phyloP scores from a whole-genome alignment of 768 basidiomycete species.

The Gymnopilus dilepis region DNA sequence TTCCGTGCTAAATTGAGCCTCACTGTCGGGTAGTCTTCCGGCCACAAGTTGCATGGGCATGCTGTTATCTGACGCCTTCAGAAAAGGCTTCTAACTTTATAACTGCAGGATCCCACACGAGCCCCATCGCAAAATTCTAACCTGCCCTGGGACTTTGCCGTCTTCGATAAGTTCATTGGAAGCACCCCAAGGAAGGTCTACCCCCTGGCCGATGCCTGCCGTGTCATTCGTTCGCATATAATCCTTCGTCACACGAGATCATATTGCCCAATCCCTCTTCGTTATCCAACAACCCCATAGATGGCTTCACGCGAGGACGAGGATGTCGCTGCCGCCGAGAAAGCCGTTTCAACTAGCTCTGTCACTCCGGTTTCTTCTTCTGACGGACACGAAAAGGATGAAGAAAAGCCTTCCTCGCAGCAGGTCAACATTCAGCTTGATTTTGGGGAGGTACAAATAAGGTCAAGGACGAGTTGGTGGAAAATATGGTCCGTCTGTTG shows the following conservation, averaged over 20 bases:
- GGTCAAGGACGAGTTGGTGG: constrained; percentile 55
- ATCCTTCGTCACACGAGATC: background rate
- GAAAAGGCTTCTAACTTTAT: constrained; percentile 4
- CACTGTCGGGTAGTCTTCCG: constrained; percentile 11
- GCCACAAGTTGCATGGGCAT: background rate
- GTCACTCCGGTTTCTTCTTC: constrained; percentile 5
- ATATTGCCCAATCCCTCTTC: background rate
- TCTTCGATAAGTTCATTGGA: background rate
- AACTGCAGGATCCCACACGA: constrained; percentile 1
- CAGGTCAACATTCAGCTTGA: constrained; percentile 42
- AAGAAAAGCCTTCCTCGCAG: constrained; percentile 11
- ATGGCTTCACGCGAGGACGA: background rate
- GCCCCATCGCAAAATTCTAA: background rate
- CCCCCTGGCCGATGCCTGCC: background rate
- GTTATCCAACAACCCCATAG: background rate
- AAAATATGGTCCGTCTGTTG: constrained; percentile 52
- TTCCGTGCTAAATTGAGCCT: background rate
- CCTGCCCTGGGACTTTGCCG: background rate
- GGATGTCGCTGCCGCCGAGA: constrained; percentile 1
- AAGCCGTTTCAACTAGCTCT: constrained; percentile 4
- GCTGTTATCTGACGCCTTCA: background rate
- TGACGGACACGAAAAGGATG: constrained; percentile 13
- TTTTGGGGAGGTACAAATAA: constrained; percentile 42
- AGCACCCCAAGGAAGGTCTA: background rate
- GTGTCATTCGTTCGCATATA: background rate